phyloP scores from a whole-genome alignment of 768 basidiomycete species.

The Amanita pseudoporphyria region DNA sequence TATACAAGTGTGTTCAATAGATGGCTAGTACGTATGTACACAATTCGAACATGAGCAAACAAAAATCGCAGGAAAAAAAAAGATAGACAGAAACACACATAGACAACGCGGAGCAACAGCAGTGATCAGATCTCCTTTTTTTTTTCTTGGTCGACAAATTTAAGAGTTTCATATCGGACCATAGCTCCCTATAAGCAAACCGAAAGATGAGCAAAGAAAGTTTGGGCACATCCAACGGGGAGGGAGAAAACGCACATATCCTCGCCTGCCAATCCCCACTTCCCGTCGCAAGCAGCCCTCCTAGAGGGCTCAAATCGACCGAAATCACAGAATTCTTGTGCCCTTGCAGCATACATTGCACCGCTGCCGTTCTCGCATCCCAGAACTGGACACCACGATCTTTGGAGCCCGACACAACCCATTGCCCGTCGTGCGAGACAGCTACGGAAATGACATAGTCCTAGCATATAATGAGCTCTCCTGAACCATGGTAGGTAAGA shows the following conservation, averaged over 20 bases:
- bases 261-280: constrained; percentile 46
- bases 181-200: background rate
- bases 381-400: no score
- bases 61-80: no score
- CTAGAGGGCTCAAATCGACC: constrained; percentile 37
- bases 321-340: constrained; percentile 50
- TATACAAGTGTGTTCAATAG: no score
- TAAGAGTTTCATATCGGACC: background rate
- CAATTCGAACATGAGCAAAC: no score
- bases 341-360: constrained; percentile 89
- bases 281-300: constrained; percentile 39
- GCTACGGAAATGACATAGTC: constrained; percentile 49
- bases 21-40: no score
- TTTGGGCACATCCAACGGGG: background rate
- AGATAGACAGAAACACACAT: no score
- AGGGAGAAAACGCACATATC: constrained; percentile 33
- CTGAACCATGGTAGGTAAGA: background rate
- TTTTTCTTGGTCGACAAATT: no score
- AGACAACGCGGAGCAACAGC: no score
- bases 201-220: background rate
- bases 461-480: no score
- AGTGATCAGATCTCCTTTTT: no score
- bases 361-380: constrained; percentile 60
- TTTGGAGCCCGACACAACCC: constrained; percentile 92
- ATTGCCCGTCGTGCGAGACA: constrained; percentile 84